phyloP scores from a whole-genome alignment of 306 rosid species.

The Urtica urens region DNA sequence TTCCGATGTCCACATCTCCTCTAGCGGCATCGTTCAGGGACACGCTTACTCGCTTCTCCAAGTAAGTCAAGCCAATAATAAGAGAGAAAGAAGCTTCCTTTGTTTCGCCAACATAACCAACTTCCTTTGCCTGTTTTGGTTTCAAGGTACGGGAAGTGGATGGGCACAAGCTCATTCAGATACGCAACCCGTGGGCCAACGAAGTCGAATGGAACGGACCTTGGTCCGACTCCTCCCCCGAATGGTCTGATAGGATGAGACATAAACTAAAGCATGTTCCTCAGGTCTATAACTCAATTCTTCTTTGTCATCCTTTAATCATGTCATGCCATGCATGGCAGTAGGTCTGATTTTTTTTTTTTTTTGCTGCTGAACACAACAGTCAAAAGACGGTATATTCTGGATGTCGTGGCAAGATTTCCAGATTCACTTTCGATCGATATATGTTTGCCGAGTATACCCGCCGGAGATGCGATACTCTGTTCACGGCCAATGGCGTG shows the following conservation, averaged over 20 bases:
- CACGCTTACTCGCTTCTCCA: constrained; percentile 94
- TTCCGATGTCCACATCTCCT: constrained; percentile 89
- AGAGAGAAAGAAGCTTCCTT: too few relatives aligned
- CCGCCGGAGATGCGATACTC: constrained; percentile 95
- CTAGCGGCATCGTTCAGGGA: constrained; percentile 99
- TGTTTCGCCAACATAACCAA: too few relatives aligned
- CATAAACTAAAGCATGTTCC: constrained; percentile 89
- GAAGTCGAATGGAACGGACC: constrained; percentile 99
- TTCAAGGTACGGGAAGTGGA: constrained; percentile 96
- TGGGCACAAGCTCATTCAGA: constrained; percentile 96
- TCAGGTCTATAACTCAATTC: constrained; percentile 68
- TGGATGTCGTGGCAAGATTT: constrained; percentile 99
- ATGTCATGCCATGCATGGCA: constrained; percentile 1
- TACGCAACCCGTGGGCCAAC: constrained; percentile 99
- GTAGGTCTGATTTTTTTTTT: not conserved
- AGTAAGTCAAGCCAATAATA: too few relatives aligned
- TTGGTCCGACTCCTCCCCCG: constrained; percentile 90
- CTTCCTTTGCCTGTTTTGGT: too few relatives aligned
- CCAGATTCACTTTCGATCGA: constrained; percentile 95
- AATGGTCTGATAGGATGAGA: constrained; percentile 96
- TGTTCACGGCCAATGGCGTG: constrained; percentile 95
- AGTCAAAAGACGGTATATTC: constrained; percentile 96
- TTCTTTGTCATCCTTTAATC: too few relatives aligned
- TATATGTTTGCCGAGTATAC: constrained; percentile 89
- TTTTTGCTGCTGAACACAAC: constrained; percentile 17